phyloP scores from a whole-genome alignment of 306 rosid genomes.

The Myrica gale region DNA sequence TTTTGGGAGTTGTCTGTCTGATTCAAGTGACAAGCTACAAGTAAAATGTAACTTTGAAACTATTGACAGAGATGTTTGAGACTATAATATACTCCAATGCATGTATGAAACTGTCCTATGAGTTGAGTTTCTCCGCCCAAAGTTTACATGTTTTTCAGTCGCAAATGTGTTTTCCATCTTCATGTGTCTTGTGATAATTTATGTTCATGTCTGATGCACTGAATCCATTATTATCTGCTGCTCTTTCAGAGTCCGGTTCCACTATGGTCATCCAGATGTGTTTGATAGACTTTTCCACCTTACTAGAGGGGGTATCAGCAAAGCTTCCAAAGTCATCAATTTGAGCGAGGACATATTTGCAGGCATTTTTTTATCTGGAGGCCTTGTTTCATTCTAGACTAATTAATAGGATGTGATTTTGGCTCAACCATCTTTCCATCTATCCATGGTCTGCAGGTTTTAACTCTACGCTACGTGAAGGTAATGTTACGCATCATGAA shows the following conservation, averaged over 20 bases:
- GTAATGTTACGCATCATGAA: slow-evolving; percentile 92
- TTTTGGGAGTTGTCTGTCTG: neutral
- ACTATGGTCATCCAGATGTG: slow-evolving; percentile 98
- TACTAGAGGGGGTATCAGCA: slow-evolving; percentile 97
- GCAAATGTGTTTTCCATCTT: neutral
- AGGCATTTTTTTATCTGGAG: slow-evolving; percentile 43
- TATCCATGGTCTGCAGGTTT: slow-evolving; percentile 55
- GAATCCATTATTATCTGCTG: slow-evolving; percentile 28
- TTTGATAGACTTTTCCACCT: slow-evolving; percentile 93
- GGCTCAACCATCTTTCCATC: slow-evolving; percentile 2
- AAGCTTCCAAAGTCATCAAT: slow-evolving; percentile 91
- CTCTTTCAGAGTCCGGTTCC: slow-evolving; percentile 90
- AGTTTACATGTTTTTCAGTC: slow-evolving; percentile 8
- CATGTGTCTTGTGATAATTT: neutral
- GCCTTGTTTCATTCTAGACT: neutral
- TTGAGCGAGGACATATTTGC: slow-evolving; percentile 99
- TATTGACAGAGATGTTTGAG: neutral
- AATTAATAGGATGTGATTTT: neutral
- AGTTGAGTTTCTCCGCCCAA: neutral
- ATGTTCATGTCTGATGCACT: slow-evolving; percentile 11
- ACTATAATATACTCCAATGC: neutral
- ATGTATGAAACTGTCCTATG: neutral
- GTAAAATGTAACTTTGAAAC: neutral
- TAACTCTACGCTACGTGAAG: slow-evolving; percentile 91
- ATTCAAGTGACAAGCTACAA: neutral